These are phyloP conservation scores for Hanseniaspora valbyensis DNA, from an alignment of 805 yeast genomes.

Conservation along the genomic window DNA sequence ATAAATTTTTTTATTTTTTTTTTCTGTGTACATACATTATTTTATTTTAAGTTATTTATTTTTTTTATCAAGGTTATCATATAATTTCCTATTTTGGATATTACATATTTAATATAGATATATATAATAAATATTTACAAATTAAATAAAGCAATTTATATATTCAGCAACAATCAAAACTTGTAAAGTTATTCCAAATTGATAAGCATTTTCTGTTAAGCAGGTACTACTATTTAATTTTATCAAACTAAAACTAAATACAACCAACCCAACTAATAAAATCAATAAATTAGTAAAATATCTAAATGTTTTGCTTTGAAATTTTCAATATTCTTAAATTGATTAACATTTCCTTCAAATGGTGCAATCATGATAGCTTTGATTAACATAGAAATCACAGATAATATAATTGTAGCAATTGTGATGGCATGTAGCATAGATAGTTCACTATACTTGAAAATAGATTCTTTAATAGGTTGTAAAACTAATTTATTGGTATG, in stretches of 20 bases:
- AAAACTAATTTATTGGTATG: not conserved
- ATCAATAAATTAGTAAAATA: not conserved
- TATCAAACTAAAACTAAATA: not conserved
- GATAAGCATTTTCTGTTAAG: not conserved
- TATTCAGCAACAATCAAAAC: slow-evolving; percentile 1
- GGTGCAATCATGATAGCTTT: not conserved
- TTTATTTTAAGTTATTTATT: too few species aligned
- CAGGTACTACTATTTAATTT: not conserved
- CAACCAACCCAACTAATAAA: not conserved
- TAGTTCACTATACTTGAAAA: slow-evolving; percentile 9
- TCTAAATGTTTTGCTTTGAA: not conserved
- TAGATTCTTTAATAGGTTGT: not conserved
- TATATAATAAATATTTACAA: too few species aligned
- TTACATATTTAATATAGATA: too few species aligned
- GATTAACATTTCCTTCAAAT: not conserved
- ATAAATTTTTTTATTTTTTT: too few species aligned
- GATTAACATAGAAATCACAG: not conserved
- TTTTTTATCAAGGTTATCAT: too few species aligned
- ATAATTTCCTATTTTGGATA: too few species aligned
- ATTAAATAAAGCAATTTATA: not conserved
- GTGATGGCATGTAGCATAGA: slow-evolving; percentile 18
- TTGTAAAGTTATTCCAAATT: not conserved
- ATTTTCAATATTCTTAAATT: not conserved
- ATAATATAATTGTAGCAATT: not conserved
- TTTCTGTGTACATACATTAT: too few species aligned